Base-by-base conservation (phyloP, 768 basidiomycete species). In the Macrocybe gigantea region DNA sequence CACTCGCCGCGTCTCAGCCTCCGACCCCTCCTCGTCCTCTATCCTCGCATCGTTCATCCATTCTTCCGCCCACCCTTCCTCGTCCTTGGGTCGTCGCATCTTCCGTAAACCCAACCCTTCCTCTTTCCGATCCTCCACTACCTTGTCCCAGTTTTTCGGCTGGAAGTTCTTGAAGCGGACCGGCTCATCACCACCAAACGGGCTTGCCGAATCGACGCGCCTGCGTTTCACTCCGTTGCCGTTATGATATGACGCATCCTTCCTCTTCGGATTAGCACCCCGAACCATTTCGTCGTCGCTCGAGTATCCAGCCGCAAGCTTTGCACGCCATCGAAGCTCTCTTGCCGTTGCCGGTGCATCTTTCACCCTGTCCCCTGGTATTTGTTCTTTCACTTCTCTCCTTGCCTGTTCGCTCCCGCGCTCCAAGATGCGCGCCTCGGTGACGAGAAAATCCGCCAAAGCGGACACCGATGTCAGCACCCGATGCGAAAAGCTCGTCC, bases 261-360 rank as follows among this genome's bases (percentile, higher is more conserved):
- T 56, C 46, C 38, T 32, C 48, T 53, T 52, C 13, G 48, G 44
- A 42, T 55, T 59, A 11, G 31, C 5, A 48, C 42, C 44, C 49
- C 53, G 46, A 49, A 60, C 50, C 53, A 69, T 69, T 47, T 91
- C 88, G 46, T 85, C 85, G 44, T 88, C 87, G 56, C 85, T 88
- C 11, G 69, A 60, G 49, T 78, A 69, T 30, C 86, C 85, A 5
- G 72, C 65, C 5, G 80, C 79, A 38, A 80, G 64, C 47, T 78
- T 77, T 30, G 84, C 74, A 42, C 93, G 77, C 93, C 93, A 96
- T 38, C 87, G 73, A 38, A 96, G 66, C 61, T 96, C 93, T 53
- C 90, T 72, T 12, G 91, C 91, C 46, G 92, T 61, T 2, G 85
- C 85, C 3, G 86, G 69, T 12, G 86, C 78, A 65, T 96, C 93